phyloP scores from a whole-genome alignment of 140 eudicot genomes.

The Anethum foeniculum region DNA sequence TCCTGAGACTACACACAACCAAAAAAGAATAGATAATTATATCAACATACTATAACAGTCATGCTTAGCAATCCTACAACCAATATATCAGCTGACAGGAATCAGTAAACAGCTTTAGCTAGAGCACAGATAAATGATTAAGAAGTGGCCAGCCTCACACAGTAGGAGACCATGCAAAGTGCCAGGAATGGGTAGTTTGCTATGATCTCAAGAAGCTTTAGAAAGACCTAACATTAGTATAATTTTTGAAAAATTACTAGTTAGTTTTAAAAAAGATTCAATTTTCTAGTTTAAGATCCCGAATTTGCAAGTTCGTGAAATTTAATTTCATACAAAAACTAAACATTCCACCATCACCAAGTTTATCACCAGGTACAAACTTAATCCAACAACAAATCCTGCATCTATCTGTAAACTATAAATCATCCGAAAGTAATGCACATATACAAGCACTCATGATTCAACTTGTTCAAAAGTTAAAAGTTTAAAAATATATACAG shows the following conservation, averaged over 20 bases:
- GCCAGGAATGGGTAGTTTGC: no score
- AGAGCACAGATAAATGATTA: no score
- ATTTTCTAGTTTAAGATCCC: no score
- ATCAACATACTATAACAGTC: neutral
- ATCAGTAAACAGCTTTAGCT: no score
- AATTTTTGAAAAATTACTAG: neutral
- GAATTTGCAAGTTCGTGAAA: neutral
- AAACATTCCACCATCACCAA: neutral
- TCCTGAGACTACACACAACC: neutral
- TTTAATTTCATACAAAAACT: neutral
- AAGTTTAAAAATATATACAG: neutral
- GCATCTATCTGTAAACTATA: neutral
- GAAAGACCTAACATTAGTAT: neutral
- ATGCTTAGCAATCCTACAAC: neutral
- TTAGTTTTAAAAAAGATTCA: neutral
- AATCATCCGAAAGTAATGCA: neutral
- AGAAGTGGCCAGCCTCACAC: no score
- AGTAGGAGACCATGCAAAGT: no score
- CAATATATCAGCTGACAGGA: no score
- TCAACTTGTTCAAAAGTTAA: no score
- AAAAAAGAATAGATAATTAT: neutral
- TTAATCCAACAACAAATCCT: neutral
- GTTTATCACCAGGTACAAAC: neutral
- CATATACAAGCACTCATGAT: neutral
- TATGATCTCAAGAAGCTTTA: no score